Conservation (phyloP, 768 basidiomycete species). For the Tephrocybe sp. region DNA sequence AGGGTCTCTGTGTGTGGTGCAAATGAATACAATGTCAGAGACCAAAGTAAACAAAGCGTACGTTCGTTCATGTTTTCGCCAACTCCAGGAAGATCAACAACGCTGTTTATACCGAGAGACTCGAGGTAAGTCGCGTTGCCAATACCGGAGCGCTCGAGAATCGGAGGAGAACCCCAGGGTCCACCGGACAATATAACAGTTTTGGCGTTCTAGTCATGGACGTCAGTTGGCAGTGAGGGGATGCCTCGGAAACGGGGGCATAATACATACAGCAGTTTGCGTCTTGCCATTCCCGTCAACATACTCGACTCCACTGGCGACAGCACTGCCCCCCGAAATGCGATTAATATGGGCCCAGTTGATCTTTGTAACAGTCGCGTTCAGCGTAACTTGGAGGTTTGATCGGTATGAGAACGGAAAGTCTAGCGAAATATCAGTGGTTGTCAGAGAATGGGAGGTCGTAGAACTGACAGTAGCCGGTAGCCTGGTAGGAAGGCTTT, state of each 20-base stretch:
- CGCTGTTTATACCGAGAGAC: constrained; percentile 4
- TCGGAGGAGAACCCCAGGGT: not conserved
- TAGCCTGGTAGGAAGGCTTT: not conserved
- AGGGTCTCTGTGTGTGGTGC: not conserved
- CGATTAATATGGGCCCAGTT: not conserved
- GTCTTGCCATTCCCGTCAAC: not conserved
- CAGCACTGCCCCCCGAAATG: not conserved
- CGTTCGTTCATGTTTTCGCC: constrained; percentile 7
- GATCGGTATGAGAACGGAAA: not conserved
- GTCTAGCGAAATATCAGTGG: not conserved
- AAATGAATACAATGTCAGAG: not conserved
- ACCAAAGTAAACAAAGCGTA: not conserved
- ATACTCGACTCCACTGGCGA: constrained; percentile 1
- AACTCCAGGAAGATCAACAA: constrained; percentile 8
- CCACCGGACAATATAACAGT: not conserved
- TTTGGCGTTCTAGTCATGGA: not conserved
- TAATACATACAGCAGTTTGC: not conserved
- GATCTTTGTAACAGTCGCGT: not conserved
- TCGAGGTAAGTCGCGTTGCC: not conserved
- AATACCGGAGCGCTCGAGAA: constrained; percentile 5
- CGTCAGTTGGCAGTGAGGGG: not conserved
- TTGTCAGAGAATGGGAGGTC: not conserved
- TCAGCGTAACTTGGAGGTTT: not conserved
- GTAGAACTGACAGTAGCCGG: constrained; percentile 1
- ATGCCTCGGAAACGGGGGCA: not conserved